phyloP scores from a whole-genome alignment of 345 rosid genomes.

The Theobroma cacao region DNA sequence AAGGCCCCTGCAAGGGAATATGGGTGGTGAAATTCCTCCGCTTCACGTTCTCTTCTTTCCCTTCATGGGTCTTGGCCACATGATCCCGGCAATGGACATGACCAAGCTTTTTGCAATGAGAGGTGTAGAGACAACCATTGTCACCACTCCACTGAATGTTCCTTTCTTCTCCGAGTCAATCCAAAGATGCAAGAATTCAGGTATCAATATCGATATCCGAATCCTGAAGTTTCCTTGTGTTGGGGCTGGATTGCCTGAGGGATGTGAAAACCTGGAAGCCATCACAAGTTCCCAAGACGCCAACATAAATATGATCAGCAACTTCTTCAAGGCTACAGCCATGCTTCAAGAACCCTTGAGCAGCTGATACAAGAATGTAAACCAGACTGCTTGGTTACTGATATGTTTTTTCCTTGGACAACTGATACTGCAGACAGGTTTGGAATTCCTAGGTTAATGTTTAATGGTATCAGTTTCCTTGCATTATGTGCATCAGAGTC shows the following conservation, averaged over 20 bases:
- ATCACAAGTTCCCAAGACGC: background rate
- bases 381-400: conserved; percentile 56
- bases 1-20: background rate
- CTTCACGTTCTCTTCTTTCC: conserved; percentile 13
- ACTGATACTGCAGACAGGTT: conserved; percentile 44
- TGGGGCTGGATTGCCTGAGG: conserved; percentile 40
- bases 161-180: conserved; percentile 30
- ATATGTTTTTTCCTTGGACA: conserved; percentile 63
- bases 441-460: conserved; percentile 50
- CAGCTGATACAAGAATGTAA: conserved; percentile 30
- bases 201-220: conserved; percentile 16
- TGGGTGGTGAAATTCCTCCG: background rate
- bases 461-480: conserved; percentile 46
- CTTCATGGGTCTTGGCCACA: conserved; percentile 31
- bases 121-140: conserved; percentile 44
- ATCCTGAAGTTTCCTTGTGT: conserved; percentile 29
- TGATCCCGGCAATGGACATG: conserved; percentile 57
- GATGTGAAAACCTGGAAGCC: conserved; percentile 37
- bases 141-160: conserved; percentile 50
- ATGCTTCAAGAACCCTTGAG: conserved; percentile 47
- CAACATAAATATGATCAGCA: conserved; percentile 4
- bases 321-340: conserved; percentile 29
- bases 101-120: conserved; percentile 43
- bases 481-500: conserved; percentile 31
- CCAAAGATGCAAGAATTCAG: conserved; percentile 17